These are phyloP conservation scores for Skeletonema menzelii DNA, from an alignment of 108 stramenopile species.

Conservation along the genomic window DNA sequence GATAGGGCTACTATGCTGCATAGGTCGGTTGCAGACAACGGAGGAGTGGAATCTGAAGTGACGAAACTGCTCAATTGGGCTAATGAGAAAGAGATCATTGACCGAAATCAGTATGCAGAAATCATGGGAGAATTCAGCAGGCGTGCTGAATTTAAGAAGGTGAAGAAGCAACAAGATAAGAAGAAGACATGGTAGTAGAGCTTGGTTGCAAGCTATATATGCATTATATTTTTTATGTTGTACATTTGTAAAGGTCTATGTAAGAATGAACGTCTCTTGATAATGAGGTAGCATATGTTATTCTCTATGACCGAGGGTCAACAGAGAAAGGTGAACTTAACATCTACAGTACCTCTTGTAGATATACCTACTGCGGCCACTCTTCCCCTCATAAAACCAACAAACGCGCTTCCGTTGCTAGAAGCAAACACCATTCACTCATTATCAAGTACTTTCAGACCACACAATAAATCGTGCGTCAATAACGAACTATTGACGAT, in stretches of 20 bases:
- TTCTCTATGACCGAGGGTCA: no score
- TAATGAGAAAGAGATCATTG: conserved; percentile 64
- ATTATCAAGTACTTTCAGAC: no score
- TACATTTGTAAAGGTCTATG: neutral
- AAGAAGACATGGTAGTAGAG: neutral
- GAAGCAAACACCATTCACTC: no score
- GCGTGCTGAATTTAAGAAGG: conserved; percentile 66
- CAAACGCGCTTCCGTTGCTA: no score
- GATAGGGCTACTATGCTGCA: conserved; percentile 79
- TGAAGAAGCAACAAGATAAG: neutral
- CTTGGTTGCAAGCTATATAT: neutral
- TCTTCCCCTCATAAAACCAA: no score
- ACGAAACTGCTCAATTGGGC: conserved; percentile 79
- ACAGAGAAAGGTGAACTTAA: no score
- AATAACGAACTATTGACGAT: no score
- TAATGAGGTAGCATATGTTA: no score
- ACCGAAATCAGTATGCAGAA: conserved; percentile 51
- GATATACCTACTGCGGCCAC: no score
- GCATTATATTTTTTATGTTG: neutral
- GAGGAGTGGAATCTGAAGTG: conserved; percentile 84
- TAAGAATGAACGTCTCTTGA: neutral
- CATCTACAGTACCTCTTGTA: no score
- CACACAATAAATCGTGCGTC: no score
- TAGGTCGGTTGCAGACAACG: conserved; percentile 61
- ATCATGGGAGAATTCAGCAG: conserved; percentile 85